Evolutionary conservation across 345 rosid species (phyloP), one percentile per base, ranked within the genome.

Genomic region (Chamaenerion angustifolium): DNA sequence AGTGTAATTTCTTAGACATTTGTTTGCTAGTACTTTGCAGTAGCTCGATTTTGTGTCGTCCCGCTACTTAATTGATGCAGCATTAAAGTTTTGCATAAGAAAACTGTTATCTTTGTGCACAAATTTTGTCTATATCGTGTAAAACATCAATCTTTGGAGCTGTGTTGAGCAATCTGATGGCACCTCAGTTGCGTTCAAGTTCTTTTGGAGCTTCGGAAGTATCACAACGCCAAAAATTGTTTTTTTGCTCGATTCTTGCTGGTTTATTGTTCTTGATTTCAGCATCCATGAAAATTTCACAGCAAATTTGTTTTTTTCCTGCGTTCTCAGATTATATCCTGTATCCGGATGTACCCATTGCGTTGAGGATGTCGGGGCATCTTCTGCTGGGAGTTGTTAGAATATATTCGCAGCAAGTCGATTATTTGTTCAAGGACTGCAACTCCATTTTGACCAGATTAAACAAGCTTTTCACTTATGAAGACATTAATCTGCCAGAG

Each of bases 381-480:
- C 94, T 92, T 55, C 71, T 92, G 47, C 48, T 88, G n/a, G 99
- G 99, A 0, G 79, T 92, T 63, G 95, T 82, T 63, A 74, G 94
- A 45, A 88, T 92, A 57, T 92, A 84, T 57, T 76, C 95, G 1
- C 87, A 80, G 78, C 77, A 92, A 68, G 90, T 88, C 12, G 94
- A 92, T 40, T 92, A 82, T 56, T 81, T 87, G n/a, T 65, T 54
- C 58, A 77, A 74, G 37, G 98, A 92, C 54, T 92, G 83, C 15
- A 72, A 65, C 48, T 60, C 63, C 35, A 50, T 66, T 13, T 64
- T 70, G 41, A 46, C 64, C 58, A 72, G 76, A 44, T 65, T 92
- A 9, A 69, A 54, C n/a, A 87, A 80, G 70, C 75, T 80, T n/a
- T 79, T 74, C 41, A 15, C 70, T 54, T 45, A 78, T 10, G 25